Evolutionary conservation across 345 rosid species (phyloP), one percentile per base, ranked within the genome.

Genomic region (Hevea brasiliensis): DNA sequence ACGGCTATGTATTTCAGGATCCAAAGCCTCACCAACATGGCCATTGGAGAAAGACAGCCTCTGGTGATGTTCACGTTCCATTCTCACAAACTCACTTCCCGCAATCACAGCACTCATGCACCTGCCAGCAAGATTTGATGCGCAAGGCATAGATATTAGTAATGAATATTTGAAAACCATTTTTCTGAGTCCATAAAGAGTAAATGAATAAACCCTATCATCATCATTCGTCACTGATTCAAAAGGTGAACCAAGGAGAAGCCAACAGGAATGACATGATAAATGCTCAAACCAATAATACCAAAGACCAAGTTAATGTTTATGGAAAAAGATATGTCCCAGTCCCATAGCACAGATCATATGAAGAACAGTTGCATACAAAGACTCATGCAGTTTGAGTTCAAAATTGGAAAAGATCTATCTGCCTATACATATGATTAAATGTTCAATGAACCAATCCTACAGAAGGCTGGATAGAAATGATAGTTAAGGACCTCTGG

Each of bases 71-170:
- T 93, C 98, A 2, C 92, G 96, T 68, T 92, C 94, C 85, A 96
- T 79, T 82, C 93, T 85, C 72, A 90, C 84, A 62, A 82, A 80
- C 77, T 93, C 99, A 73, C 94, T 92, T 79, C 98, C 99, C 26
- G 96, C 91, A 73, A 96, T 90, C 57, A 96, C 96, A 58, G 98
- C 94, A 70, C 81, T 88, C 27, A 96, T 91, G 83, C 97, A 91
- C 84, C 97, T 91, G 97, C 81, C 79, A 76, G 72, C 64, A 70
- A 72, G 67, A 70, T 41, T 55, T 42, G 45, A 55, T 57, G 14
- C 35, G 75, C n/a, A 24, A 61, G 44, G 53, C 14, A 48, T 61
- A 71, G 24, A 4, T 27, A 50, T 63, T 67, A 68, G 55, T 44
- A 62, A 26, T 55, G 59, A 48, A 71, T 17, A 54, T 59, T 65